phyloP scores from a whole-genome alignment of 129 eudicot genomes.

The Solidago caesia region DNA sequence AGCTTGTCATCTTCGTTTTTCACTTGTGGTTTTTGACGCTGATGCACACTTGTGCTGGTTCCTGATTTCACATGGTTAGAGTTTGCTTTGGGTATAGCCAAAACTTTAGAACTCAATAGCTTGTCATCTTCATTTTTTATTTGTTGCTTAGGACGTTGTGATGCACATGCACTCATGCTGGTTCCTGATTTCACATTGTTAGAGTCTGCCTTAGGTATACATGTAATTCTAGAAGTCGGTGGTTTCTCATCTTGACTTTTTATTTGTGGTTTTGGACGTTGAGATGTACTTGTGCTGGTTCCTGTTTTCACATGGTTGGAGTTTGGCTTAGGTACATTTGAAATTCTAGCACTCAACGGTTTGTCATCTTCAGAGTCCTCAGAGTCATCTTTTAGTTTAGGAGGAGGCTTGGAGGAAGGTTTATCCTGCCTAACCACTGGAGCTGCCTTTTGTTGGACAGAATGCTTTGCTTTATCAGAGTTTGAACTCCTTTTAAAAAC shows the following conservation, averaged over 20 bases:
- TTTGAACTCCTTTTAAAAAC: conserved; percentile 63
- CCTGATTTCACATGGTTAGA: conserved; percentile 37
- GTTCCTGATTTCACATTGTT: conserved; percentile 34
- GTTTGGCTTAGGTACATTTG: conserved; percentile 40
- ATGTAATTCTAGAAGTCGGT: conserved; percentile 28
- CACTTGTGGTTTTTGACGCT: conserved; percentile 25
- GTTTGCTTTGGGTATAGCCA: conserved; percentile 33
- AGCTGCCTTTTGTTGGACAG: conserved; percentile 34
- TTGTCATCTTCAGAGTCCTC: conserved; percentile 85
- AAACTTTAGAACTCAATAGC: no score
- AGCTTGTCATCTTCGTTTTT: conserved; percentile 42
- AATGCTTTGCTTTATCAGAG: conserved; percentile 33
- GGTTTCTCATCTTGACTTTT: conserved; percentile 52
- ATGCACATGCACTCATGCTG: conserved; percentile 23
- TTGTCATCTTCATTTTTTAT: conserved; percentile 46
- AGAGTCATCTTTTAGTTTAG: conserved; percentile 34
- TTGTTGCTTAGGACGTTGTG: conserved; percentile 27
- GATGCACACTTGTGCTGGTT: conserved; percentile 22
- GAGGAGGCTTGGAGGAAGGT: conserved; percentile 34
- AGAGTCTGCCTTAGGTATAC: conserved; percentile 18
- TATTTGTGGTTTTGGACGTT: conserved; percentile 26
- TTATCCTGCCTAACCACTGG: conserved; percentile 13
- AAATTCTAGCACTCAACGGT: conserved; percentile 59
- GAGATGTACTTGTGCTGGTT: conserved; percentile 23
- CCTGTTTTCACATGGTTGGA: conserved; percentile 37